Evolutionary conservation across 495 filamentous ascomycete species (phyloP), one percentile per base, ranked within the genome.

Genomic region (Rusavskia elegans): DNA sequence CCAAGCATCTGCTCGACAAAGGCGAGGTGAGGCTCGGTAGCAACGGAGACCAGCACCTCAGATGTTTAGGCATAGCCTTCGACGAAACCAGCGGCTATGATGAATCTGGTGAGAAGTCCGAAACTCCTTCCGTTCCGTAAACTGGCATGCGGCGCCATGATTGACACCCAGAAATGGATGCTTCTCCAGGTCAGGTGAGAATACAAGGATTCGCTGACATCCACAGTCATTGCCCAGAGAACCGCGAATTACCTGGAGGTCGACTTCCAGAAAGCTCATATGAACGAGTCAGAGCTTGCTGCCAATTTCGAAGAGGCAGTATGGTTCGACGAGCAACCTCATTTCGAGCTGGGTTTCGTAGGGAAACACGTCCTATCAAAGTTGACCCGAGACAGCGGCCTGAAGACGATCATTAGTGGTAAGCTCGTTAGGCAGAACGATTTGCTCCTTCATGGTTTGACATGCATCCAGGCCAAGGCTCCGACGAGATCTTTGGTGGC

Each of bases 401-500:
- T 68, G 55, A 74, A 74, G 49, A 73, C 76, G 8, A 61, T 77
- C 10, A 61, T 79, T 2, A 75, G 67, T 6, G 62, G 63, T 59
- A n/a, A 23, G 42, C 8, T 11, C 32, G 2, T 35, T 35, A 14
- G 32, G 21, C 11, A 30, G 16, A 0, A 30, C 7, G 1, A 0
- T 32, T 7, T 30, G 25, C 29, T 48, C 16, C 9, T 1, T n/a
- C 1, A 0, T 30, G 10, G 10, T 7, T 20, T 42, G 8, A 13
- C 45, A 10, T 29, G 10, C 30, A 40, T 39, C 16, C 45, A 61
- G 73, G 74, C 23, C 71, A 78, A 60, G 75, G 75, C 19, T 60
- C 73, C 8, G 74, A 77, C 55, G 74, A 77, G 61, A 63, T 71
- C 56, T 77, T 79, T 50, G 68, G 61, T 16, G 74, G 74, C 48